Evolutionary conservation across 441 rosid genomes (phyloP).

Genomic region (Gossypium davidsonii): DNA sequence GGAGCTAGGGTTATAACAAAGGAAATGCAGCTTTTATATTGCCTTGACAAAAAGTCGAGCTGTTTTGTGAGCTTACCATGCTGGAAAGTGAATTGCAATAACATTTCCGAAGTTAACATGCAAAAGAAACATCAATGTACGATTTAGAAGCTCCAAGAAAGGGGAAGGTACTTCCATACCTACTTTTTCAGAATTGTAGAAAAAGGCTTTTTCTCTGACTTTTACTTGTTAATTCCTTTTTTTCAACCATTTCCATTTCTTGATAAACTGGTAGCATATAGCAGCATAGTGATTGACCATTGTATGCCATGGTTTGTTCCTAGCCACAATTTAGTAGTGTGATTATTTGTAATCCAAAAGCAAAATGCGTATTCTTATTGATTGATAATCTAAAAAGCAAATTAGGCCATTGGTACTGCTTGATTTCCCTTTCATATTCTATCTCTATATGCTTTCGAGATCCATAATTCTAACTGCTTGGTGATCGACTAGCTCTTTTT

Average conservation of each 20-base stretch:
- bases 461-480: not conserved
- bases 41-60: not conserved
- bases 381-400: not conserved
- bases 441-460: not conserved
- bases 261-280: not conserved
- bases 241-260: not conserved
- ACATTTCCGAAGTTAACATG: no score
- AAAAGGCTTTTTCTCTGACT: not conserved
- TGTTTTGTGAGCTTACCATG: not conserved
- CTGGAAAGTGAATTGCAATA: no score
- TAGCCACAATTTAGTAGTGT: not conserved
- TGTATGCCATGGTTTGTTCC: not conserved
- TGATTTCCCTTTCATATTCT: not conserved
- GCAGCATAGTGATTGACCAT: not conserved
- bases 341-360: not conserved
- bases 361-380: not conserved
- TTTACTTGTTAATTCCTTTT: not conserved
- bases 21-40: constrained; percentile 4
- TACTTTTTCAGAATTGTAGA: no score
- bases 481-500: not conserved
- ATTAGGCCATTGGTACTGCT: not conserved
- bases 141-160: not conserved
- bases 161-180: not conserved
- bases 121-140: not conserved
- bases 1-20: constrained; percentile 69